Evolutionary conservation across 192 early-diverging fungal genomes (phyloP), one percentile per base, ranked within the genome.

Genomic region (Coemansia sp.): DNA sequence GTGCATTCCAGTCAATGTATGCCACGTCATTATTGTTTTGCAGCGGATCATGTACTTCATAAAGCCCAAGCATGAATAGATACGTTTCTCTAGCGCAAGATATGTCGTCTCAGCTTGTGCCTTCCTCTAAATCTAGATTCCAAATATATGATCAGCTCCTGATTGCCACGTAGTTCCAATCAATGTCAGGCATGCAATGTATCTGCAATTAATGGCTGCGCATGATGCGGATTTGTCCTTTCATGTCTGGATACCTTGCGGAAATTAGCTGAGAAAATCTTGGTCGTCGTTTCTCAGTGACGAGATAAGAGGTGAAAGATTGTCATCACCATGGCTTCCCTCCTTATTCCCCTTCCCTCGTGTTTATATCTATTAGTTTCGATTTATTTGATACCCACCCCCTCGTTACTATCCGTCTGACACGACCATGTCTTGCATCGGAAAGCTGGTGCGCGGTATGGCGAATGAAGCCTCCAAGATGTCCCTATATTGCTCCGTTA

Each of bases 11-110:
- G 6, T 11, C 0, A 34, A 44, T 42, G n/a, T 29, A 10, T 59
- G 66, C 56, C 56, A 67, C 51, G 9, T 37, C 10, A 19, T 67
- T 2, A 44, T 57, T 6, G 14, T 67, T n/a, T 9, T 27, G 6
- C 66, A 67, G 56, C 42, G 66, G 66, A 44, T 67, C 17, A 36
- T 35, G 17, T 67, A 67, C 19, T 35, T 42, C 41, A n/a, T 6
- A 19, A 35, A 14, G 31, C 11, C 17, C 31, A 57, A 35, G 33
- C 29, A 33, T 17, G 54, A 57, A 16, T 57, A 57, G 54, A 17
- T 48, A 31, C 1, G 10, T 2, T 54, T 31, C 2, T 9, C 46
- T 21, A 11, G 41, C 14, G 14, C 5, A 17, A 17, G 41, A 42
- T 14, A 10, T 16, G 3, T 42, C 14, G 1, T 4, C 3, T 5